Percentiles rank a stretch among this genome's conserved stretches.
Evolutionary conservation across 2,329 filamentous ascomycete genomes (phyloP).

Genomic region (Fusarium keratoplasticum): DNA sequence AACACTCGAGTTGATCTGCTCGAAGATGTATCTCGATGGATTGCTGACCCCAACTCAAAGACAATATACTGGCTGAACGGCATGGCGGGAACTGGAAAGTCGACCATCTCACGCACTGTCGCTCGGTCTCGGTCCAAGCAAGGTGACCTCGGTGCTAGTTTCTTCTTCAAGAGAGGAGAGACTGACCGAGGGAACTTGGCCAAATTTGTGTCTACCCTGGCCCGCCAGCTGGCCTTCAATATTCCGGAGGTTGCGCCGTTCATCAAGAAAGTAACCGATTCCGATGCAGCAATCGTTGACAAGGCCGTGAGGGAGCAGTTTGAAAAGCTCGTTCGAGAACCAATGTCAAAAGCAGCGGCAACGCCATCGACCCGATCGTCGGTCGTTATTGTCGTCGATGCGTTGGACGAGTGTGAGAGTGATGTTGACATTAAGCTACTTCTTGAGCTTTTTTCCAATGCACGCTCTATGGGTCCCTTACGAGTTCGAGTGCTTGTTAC

Average conservation of each 20-base stretch:
- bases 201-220: neutral
- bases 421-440: neutral
- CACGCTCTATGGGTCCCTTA: neutral
- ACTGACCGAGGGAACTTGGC: neutral
- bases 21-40: slow-evolving; percentile 7
- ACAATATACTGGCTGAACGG: slow-evolving; percentile 3
- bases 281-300: neutral
- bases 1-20: slow-evolving; percentile 49
- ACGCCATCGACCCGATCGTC: too few relatives aligned
- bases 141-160: neutral
- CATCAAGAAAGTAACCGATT: neutral
- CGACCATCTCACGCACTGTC: neutral
- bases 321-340: neutral
- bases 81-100: slow-evolving; percentile 3
- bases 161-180: neutral
- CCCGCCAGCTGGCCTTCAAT: neutral
- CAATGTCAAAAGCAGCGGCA: neutral
- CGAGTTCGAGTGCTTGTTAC: neutral
- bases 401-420: neutral
- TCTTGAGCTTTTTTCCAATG: neutral
- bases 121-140: neutral
- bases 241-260: neutral
- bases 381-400: neutral
- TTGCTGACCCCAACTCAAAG: neutral
- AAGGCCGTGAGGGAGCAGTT: neutral